Conservation (phyloP, 495 filamentous ascomycete genomes). For the Extremus antarcticus region DNA sequence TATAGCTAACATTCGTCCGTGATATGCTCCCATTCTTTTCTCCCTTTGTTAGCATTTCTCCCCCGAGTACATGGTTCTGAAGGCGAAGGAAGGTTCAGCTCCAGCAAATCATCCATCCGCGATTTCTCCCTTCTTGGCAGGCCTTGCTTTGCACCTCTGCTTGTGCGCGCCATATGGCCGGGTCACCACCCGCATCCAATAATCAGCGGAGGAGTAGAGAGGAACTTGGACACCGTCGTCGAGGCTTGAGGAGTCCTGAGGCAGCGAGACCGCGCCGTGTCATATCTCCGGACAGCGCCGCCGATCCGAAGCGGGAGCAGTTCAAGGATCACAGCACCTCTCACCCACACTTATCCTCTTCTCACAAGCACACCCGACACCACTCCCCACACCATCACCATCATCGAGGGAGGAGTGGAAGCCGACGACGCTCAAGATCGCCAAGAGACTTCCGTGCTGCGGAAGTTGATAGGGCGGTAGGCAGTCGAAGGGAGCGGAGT, state of each 20-base stretch:
- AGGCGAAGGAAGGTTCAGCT: too few relatives aligned
- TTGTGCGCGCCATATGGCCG: slow-evolving; percentile 12
- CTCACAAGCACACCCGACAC: slow-evolving; percentile 12
- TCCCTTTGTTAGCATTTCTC: background rate
- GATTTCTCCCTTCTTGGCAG: background rate
- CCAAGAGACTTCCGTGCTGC: background rate
- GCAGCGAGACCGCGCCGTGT: background rate
- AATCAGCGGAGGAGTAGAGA: background rate
- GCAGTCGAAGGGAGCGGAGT: slow-evolving; percentile 23
- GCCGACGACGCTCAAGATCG: slow-evolving; percentile 21
- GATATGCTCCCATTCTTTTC: background rate
- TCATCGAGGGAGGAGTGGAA: slow-evolving; percentile 5
- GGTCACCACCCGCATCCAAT: background rate
- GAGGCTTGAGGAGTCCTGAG: slow-evolving; percentile 7
- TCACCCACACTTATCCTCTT: slow-evolving; percentile 17
- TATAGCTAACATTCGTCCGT: background rate
- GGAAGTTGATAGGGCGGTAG: background rate
- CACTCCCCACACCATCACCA: slow-evolving; percentile 15
- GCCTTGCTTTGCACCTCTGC: background rate
- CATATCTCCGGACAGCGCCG: background rate
- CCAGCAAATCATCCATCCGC: background rate
- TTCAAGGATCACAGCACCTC: slow-evolving; percentile 4
- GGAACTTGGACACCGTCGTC: background rate
- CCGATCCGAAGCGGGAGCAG: slow-evolving; percentile 5
- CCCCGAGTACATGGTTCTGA: background rate